Percentiles rank a stretch among this genome's conserved stretches.
Evolutionary conservation across 148 eudicot species (phyloP).

Genomic region (Amaranthus palmeri): DNA sequence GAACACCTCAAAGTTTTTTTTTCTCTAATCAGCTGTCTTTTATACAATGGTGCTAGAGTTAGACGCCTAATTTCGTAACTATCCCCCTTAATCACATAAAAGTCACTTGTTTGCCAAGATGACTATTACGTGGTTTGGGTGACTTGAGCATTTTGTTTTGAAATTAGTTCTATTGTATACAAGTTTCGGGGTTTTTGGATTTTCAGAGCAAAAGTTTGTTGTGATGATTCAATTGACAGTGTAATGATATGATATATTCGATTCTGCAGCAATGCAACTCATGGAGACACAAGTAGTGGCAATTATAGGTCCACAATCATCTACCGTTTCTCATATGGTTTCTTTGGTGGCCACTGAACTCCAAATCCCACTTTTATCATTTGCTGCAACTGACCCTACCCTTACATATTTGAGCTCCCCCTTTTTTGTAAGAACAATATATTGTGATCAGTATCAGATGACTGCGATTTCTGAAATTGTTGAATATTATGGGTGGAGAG

Average conservation of each 20-base stretch:
- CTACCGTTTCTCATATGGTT: constrained; percentile 65
- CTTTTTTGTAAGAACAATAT: constrained; percentile 66
- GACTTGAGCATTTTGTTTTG: too few relatives aligned
- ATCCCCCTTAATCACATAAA: too few relatives aligned
- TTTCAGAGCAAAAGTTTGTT: constrained; percentile 10
- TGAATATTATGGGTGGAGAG: constrained; percentile 66
- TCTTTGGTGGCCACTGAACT: constrained; percentile 65
- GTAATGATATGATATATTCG: constrained; percentile 15
- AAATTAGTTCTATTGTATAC: too few relatives aligned
- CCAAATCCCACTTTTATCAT: constrained; percentile 73
- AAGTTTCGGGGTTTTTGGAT: neutral
- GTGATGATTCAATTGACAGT: constrained; percentile 5
- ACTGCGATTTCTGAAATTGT: constrained; percentile 72
- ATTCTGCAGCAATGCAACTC: constrained; percentile 64
- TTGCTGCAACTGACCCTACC: constrained; percentile 86
- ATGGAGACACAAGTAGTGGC: constrained; percentile 80
- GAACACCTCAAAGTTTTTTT: constrained; percentile 3
- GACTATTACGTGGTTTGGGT: too few relatives aligned
- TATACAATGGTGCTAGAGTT: too few relatives aligned
- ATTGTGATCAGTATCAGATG: constrained; percentile 83
- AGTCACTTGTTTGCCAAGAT: too few relatives aligned
- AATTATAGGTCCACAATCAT: constrained; percentile 90
- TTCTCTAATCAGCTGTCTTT: neutral
- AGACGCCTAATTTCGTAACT: too few relatives aligned
- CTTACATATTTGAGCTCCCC: constrained; percentile 73